Evolutionary conservation across 495 filamentous ascomycete species (phyloP), one percentile per base, ranked within the genome.

Genomic region (Astrothelium subdiscretum): DNA sequence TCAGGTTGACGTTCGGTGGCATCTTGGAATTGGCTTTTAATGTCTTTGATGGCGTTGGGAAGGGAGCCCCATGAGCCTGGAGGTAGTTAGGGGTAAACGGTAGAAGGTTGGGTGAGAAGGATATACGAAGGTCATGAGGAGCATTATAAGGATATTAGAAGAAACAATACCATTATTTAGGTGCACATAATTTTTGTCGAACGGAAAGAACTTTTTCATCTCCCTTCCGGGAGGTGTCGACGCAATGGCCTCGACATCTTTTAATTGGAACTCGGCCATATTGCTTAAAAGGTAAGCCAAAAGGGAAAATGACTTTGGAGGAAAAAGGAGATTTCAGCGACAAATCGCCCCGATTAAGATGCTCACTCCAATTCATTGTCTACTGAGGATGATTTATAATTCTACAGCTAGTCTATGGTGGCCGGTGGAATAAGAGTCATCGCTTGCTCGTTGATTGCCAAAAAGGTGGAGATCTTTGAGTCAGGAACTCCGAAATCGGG

Each of bases 61-160:
- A 85, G 83, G 12, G 88, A 82, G 20, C 91, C 91, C 72, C 87
- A 96, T 26, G 91, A 91, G 61, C 90, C 89, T 87, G 61, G 22
- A 13, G 31, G 18, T 10, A 35, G 13, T 59, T 24, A 52, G 11
- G 24, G 32, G 31, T 13, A 60, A 57, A 38, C 32, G 58, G 57
- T 59, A 31, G 59, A 51, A 40, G 26, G 3, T 20, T 57, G 61
- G 54, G 43, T 12, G 60, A 42, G n/a, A 54, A 11, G 61, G 44
- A 57, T 13, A 59, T 51, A 15, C 2, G n/a, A 10, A n/a, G 31
- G 44, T 77, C 31, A 24, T 26, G 11, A 40, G 12, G 29, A 20
- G 20, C 20, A 29, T 27, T 26, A 8, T 20, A 29, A 29, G 20
- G 43, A 48, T 5, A 32, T 66, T 26, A 27, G 15, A 48, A 24